phyloP scores from a whole-genome alignment of 176 grass and related monocot species.

The Eleusine coracana region DNA sequence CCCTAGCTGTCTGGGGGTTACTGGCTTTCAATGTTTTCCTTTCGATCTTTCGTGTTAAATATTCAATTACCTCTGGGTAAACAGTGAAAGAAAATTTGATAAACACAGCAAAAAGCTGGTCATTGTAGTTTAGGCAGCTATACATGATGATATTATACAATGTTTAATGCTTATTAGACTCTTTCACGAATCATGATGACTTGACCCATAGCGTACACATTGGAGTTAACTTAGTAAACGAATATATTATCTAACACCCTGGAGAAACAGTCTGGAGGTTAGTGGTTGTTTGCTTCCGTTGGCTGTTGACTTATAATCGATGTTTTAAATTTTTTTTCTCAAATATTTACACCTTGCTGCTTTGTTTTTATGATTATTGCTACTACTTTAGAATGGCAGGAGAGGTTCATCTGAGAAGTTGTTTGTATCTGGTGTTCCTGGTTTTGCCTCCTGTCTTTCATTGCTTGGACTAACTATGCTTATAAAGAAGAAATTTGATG shows the following conservation, averaged over 20 bases:
- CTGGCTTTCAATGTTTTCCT: not conserved
- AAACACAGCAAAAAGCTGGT: not conserved
- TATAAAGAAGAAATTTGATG: constrained; percentile 47
- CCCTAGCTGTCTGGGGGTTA: not conserved
- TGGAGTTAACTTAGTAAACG: not conserved
- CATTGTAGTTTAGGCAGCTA: constrained; percentile 1
- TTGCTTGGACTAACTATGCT: constrained; percentile 48
- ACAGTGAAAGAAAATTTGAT: not conserved
- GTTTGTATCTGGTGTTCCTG: constrained; percentile 58
- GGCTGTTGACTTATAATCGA: not conserved
- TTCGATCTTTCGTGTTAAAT: not conserved
- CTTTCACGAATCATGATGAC: not conserved
- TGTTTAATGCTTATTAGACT: not conserved
- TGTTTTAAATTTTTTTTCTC: not conserved
- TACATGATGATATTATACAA: not conserved
- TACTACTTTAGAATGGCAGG: constrained; percentile 42
- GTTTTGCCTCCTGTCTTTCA: constrained; percentile 65
- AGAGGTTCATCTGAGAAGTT: constrained; percentile 49
- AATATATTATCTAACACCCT: not conserved
- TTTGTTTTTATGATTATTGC: constrained; percentile 11
- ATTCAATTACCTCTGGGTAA: not conserved
- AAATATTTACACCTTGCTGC: not conserved
- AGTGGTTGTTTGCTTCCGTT: not conserved
- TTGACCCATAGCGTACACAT: not conserved
- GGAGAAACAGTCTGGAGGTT: not conserved